Percentiles rank a stretch among this genome's conserved stretches.
Evolutionary conservation across 371 early-diverging fungal genomes (phyloP).

Genomic region (Dichotomocladium elegans): DNA sequence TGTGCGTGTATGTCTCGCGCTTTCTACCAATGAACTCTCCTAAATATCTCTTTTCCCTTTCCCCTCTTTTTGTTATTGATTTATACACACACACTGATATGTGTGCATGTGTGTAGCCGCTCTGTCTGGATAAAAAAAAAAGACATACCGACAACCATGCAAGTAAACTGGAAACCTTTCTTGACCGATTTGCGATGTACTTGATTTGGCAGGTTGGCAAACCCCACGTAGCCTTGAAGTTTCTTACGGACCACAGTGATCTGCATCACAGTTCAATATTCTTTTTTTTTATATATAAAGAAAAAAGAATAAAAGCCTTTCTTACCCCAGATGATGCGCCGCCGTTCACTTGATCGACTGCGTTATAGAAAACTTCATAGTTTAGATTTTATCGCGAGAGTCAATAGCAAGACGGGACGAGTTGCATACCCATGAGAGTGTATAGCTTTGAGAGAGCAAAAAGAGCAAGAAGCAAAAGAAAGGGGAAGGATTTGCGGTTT

Average conservation of each 20-base stretch:
- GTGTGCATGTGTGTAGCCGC: too few relatives aligned
- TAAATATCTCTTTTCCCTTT: not conserved
- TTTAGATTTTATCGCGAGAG: too few relatives aligned
- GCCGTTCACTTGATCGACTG: constrained; percentile 14
- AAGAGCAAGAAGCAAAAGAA: constrained; percentile 2
- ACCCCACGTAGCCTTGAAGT: constrained; percentile 94
- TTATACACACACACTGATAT: too few relatives aligned
- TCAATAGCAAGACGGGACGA: not conserved
- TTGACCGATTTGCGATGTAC: constrained; percentile 96
- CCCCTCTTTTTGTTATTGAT: not conserved
- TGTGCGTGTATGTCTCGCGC: too few relatives aligned
- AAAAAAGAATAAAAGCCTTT: too few relatives aligned
- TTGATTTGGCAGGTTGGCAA: constrained; percentile 97
- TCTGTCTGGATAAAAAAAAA: not conserved
- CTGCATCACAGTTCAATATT: constrained; percentile 6
- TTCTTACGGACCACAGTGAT: constrained; percentile 60
- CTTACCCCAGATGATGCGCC: constrained; percentile 22
- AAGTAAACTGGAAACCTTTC: constrained; percentile 96
- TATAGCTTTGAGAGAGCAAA: not conserved
- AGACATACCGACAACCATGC: constrained; percentile 89
- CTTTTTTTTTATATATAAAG: not conserved
- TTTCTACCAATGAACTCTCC: not conserved
- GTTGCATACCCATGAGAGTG: constrained; percentile 5
- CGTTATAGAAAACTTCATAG: not conserved
- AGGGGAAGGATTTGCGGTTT: not conserved